phyloP scores from a whole-genome alignment of 495 filamentous ascomycete species.

The Aspergillus steynii region DNA sequence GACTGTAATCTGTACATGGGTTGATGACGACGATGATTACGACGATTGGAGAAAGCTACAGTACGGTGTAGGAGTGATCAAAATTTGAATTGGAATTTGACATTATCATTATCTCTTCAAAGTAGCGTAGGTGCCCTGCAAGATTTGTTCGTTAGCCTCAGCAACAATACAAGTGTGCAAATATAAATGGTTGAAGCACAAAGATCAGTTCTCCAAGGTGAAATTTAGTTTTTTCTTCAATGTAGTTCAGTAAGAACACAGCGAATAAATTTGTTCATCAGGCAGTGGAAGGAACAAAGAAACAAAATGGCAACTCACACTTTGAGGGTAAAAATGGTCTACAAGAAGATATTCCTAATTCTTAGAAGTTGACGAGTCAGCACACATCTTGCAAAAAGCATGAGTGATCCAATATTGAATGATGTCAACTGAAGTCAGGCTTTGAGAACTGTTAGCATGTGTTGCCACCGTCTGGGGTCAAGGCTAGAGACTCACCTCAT shows the following conservation, averaged over 20 bases:
- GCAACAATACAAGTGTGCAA: conserved; percentile 17
- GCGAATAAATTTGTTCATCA: conserved; percentile 75
- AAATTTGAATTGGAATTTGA: not conserved
- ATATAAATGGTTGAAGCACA: conserved; percentile 12
- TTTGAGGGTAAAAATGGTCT: conserved; percentile 19
- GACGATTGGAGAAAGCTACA: not conserved
- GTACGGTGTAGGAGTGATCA: not conserved
- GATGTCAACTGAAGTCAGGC: conserved; percentile 51
- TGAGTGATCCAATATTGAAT: conserved; percentile 28
- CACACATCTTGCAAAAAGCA: conserved; percentile 29
- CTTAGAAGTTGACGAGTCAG: conserved; percentile 26
- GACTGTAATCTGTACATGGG: not conserved
- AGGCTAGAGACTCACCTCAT: conserved; percentile 68
- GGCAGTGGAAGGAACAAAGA: conserved; percentile 27
- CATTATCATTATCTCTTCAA: not conserved
- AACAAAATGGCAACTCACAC: conserved; percentile 28
- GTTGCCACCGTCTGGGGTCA: not conserved
- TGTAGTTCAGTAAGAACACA: conserved; percentile 78
- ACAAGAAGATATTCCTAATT: conserved; percentile 25
- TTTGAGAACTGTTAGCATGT: conserved; percentile 44
- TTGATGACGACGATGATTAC: not conserved
- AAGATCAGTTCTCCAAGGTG: conserved; percentile 95
- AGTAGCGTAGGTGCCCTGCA: not conserved
- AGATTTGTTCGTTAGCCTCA: conserved; percentile 14
- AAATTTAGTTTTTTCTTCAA: conserved; percentile 73